Percentiles rank a stretch among this genome's conserved stretches.
phyloP scores from a whole-genome alignment of 139 green algal genomes.

The Choricystis sp. region DNA sequence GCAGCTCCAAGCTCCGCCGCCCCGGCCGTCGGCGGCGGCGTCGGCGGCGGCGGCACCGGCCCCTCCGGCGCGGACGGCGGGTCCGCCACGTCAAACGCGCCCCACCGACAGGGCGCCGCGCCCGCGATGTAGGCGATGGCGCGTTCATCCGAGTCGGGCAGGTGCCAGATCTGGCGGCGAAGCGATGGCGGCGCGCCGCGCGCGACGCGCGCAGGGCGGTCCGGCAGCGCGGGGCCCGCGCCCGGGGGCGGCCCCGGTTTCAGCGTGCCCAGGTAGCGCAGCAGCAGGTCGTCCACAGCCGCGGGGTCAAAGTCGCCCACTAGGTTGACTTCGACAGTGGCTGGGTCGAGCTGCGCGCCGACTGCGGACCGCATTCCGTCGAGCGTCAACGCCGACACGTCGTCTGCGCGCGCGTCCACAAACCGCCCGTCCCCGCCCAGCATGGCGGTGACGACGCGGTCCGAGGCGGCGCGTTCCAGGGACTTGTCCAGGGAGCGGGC shows the following conservation, averaged over 20 bases:
- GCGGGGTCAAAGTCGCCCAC: conserved; percentile 82
- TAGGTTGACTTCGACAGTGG: conserved; percentile 55
- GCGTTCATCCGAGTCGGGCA: conserved; percentile 77
- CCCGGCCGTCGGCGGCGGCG: conserved; percentile 3
- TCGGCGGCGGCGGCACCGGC: conserved; percentile 11
- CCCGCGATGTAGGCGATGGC: conserved; percentile 81
- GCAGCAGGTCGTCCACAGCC: conserved; percentile 47
- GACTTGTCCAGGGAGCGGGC: conserved; percentile 56
- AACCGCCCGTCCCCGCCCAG: conserved; percentile 62
- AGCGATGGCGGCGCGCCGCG: conserved; percentile 13
- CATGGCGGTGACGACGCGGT: conserved; percentile 71
- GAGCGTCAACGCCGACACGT: conserved; percentile 69
- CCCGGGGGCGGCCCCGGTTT: conserved; percentile 6
- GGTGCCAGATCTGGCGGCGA: conserved; percentile 12
- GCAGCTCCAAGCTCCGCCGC: conserved; percentile 10
- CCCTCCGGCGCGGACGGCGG: conserved; percentile 2
- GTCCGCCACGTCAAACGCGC: conserved; percentile 24
- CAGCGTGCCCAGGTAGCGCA: conserved; percentile 53
- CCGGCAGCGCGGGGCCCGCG: too few species aligned
- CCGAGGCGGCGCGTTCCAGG: conserved; percentile 69
- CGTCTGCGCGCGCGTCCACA: conserved; percentile 59
- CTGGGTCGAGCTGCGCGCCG: conserved; percentile 42
- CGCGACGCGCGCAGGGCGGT: conserved; percentile 1
- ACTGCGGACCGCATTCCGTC: conserved; percentile 50
- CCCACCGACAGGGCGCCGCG: conserved; percentile 68